Conservation (phyloP, 2,329 filamentous ascomycete genomes). For the Pseudogymnoascus sp. region DNA sequence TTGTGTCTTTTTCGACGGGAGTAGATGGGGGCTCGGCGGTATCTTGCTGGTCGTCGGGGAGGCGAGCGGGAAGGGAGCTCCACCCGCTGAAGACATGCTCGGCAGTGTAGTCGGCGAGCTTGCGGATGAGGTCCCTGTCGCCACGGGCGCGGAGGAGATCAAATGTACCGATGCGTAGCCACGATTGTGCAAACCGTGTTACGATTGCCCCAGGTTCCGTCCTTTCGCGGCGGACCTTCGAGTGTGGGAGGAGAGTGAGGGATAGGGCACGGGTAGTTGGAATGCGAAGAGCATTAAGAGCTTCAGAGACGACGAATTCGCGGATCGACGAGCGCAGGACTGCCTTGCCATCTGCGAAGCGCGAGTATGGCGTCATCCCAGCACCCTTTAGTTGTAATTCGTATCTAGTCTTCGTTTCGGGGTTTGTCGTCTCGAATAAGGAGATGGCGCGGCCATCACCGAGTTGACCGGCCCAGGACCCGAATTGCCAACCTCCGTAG, state of each 20-base stretch:
- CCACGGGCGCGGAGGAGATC: slow-evolving; percentile 79
- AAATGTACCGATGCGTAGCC: slow-evolving; percentile 92
- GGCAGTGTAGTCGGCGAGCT: slow-evolving; percentile 71
- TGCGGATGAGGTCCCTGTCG: slow-evolving; percentile 64
- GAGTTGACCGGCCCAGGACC: slow-evolving; percentile 90
- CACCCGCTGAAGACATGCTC: slow-evolving; percentile 84
- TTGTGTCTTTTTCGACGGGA: slow-evolving; percentile 44
- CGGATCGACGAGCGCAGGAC: slow-evolving; percentile 87
- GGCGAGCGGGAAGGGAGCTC: slow-evolving; percentile 64
- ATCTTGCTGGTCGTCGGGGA: slow-evolving; percentile 41
- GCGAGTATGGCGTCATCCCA: slow-evolving; percentile 85
- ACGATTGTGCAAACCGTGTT: slow-evolving; percentile 79
- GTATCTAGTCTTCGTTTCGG: slow-evolving; percentile 61
- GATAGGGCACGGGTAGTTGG: slow-evolving; percentile 81
- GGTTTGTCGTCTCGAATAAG: slow-evolving; percentile 80
- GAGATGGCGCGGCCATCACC: slow-evolving; percentile 93
- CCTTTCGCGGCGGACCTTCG: slow-evolving; percentile 66
- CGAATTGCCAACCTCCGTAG: slow-evolving; percentile 77
- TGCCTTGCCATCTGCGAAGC: slow-evolving; percentile 92
- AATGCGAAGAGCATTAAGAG: slow-evolving; percentile 74
- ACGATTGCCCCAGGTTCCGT: slow-evolving; percentile 90
- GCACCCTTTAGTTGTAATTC: slow-evolving; percentile 94
- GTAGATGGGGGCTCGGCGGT: slow-evolving; percentile 31
- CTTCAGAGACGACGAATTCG: slow-evolving; percentile 89
- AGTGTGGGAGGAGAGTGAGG: slow-evolving; percentile 65